These are phyloP conservation scores for Trametes sp. DNA, from an alignment of 1,284 basidiomycete genomes.

Conservation along the genomic window DNA sequence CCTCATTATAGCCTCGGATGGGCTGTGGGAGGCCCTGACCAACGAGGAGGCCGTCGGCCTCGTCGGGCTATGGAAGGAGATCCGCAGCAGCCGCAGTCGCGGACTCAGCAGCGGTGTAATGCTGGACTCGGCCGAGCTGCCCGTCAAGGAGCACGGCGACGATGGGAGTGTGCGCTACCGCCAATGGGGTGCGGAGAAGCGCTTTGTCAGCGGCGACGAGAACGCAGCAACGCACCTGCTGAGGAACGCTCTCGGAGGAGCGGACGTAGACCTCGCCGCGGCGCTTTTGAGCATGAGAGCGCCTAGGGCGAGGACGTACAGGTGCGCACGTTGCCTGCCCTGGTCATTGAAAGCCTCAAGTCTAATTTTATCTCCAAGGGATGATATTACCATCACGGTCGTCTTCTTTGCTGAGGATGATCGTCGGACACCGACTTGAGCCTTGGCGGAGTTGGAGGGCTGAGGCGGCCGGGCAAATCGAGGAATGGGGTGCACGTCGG, in stretches of 20 bases:
- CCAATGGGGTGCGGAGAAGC: slow-evolving; percentile 51
- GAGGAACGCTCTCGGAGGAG: slow-evolving; percentile 68
- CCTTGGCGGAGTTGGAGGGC: slow-evolving; percentile 2
- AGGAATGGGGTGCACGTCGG: slow-evolving; percentile 2
- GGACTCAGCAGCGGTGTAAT: background rate
- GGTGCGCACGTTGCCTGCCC: slow-evolving; percentile 38
- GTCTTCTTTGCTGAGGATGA: slow-evolving; percentile 36
- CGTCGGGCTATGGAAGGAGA: slow-evolving; percentile 55
- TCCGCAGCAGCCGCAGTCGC: slow-evolving; percentile 24
- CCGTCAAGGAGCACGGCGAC: slow-evolving; percentile 21
- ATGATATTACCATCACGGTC: slow-evolving; percentile 38
- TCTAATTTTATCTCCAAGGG: slow-evolving; percentile 21
- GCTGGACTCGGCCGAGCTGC: slow-evolving; percentile 16
- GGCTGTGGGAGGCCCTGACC: slow-evolving; percentile 64
- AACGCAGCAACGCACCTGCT: slow-evolving; percentile 64
- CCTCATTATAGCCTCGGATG: slow-evolving; percentile 63
- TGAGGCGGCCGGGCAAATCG: background rate
- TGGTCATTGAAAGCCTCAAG: background rate
- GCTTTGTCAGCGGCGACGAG: slow-evolving; percentile 52
- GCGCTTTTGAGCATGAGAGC: slow-evolving; percentile 53
- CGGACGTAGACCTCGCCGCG: slow-evolving; percentile 54
- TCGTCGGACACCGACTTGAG: slow-evolving; percentile 4
- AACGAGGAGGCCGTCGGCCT: slow-evolving; percentile 68
- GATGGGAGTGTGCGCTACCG: slow-evolving; percentile 37
- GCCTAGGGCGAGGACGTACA: slow-evolving; percentile 47